These are phyloP conservation scores for Berberis vulgaris DNA, from an alignment of 164 flowering plant genomes.

Conservation along the genomic window DNA sequence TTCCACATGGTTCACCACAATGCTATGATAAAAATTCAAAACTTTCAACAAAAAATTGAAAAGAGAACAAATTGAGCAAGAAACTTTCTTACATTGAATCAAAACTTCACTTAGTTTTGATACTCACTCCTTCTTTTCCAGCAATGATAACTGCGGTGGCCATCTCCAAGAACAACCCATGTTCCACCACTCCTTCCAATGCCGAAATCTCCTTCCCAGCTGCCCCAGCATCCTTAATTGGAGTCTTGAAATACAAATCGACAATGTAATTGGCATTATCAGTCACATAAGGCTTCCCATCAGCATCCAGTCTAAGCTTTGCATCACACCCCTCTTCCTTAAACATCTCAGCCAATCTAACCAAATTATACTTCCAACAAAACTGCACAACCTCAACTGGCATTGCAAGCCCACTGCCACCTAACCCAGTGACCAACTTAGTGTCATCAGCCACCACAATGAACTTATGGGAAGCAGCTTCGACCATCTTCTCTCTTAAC, in stretches of 20 bases:
- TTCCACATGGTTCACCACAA: too few species aligned
- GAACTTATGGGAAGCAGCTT: conserved; percentile 42
- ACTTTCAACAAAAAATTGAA: too few species aligned
- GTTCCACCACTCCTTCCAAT: conserved; percentile 85
- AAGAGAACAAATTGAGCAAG: too few species aligned
- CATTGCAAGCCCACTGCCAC: conserved; percentile 50
- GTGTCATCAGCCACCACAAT: conserved; percentile 49
- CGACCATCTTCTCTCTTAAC: conserved; percentile 60
- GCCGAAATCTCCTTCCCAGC: conserved; percentile 62
- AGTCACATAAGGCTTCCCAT: conserved; percentile 76
- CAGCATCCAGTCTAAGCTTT: conserved; percentile 41
- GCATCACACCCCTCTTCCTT: conserved; percentile 62
- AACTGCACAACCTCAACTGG: conserved; percentile 54
- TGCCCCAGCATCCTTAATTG: conserved; percentile 50
- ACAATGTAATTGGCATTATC: conserved; percentile 76
- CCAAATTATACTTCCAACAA: conserved; percentile 53
- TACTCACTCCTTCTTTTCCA: conserved; percentile 39
- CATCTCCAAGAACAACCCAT: conserved; percentile 81
- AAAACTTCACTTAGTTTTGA: conserved; percentile 29
- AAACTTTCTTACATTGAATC: too few species aligned
- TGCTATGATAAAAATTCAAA: too few species aligned
- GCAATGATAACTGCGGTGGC: conserved; percentile 68
- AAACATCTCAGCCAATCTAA: conserved; percentile 50
- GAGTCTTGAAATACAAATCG: conserved; percentile 71
- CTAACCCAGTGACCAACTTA: conserved; percentile 39